Conservation (phyloP, 306 rosid genomes). For the Hippophae rhamnoides region DNA sequence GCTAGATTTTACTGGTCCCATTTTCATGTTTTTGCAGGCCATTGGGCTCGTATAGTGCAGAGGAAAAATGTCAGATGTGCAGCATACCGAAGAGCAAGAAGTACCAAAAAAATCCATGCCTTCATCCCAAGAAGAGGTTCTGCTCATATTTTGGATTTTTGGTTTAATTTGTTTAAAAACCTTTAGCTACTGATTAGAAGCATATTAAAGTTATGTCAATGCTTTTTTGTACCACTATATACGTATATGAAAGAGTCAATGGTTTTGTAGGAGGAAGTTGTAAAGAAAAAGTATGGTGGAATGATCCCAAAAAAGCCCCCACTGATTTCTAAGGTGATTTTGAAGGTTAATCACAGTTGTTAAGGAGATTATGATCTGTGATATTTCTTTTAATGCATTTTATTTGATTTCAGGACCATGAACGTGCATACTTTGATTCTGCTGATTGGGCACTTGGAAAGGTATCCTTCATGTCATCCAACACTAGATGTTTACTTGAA, state of each 20-base stretch:
- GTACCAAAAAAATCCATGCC: conserved; percentile 35
- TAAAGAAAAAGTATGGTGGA: conserved; percentile 95
- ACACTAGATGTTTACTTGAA: conserved; percentile 8
- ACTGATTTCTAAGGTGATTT: conserved; percentile 73
- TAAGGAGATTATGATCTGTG: neutral
- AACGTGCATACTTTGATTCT: conserved; percentile 95
- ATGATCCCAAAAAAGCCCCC: conserved; percentile 81
- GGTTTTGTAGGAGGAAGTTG: conserved; percentile 50
- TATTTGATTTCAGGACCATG: conserved; percentile 67
- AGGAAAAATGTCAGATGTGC: conserved; percentile 43
- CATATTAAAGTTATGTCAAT: neutral
- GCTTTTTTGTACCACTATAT: neutral
- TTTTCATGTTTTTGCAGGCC: conserved; percentile 20
- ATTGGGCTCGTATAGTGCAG: conserved; percentile 19
- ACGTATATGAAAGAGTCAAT: conserved; percentile 15
- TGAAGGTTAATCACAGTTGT: neutral
- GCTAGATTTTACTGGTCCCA: neutral
- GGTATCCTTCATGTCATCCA: conserved; percentile 35
- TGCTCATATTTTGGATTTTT: conserved; percentile 11
- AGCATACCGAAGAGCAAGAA: conserved; percentile 45
- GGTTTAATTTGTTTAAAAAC: conserved; percentile 2
- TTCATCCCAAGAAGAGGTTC: conserved; percentile 55
- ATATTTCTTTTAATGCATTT: conserved; percentile 16
- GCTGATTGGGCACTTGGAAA: conserved; percentile 99
- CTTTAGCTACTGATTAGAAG: neutral